Percentiles rank a stretch among this genome's conserved stretches.
Conservation (phyloP, 345 rosid species). For the Limnanthes douglasii region DNA sequence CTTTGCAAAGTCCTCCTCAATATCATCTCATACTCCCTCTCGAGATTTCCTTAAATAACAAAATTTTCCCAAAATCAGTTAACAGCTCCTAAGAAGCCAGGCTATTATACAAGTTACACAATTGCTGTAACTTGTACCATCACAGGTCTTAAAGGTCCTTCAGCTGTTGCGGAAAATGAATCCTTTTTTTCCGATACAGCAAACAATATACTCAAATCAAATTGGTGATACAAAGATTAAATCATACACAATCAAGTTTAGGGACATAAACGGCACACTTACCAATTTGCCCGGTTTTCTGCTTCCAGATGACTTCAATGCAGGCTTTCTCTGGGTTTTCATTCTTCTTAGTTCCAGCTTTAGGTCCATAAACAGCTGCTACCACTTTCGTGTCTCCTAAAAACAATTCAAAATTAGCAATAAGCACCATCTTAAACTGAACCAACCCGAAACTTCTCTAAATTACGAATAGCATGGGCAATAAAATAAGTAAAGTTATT, state of each 20-base stretch:
- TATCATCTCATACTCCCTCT: conserved; percentile 75
- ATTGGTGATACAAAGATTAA: background rate
- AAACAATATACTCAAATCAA: background rate
- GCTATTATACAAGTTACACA: background rate
- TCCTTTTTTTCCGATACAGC: no score
- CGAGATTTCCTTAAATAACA: conserved; percentile 42
- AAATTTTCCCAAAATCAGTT: conserved; percentile 3
- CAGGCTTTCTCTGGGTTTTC: conserved; percentile 90
- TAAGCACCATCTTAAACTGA: background rate
- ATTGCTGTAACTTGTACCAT: background rate
- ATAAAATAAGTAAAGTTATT: background rate
- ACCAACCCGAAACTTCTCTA: background rate
- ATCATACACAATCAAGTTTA: background rate
- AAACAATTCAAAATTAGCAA: conserved; percentile 1
- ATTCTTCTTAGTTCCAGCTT: conserved; percentile 77
- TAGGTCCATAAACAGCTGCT: conserved; percentile 91
- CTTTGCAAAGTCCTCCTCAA: conserved; percentile 75
- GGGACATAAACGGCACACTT: background rate
- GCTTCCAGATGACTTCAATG: conserved; percentile 91
- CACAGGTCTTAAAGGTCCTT: no score
- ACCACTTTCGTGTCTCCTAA: conserved; percentile 79
- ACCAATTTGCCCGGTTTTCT: conserved; percentile 85
- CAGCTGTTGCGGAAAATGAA: no score
- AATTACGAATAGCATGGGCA: no score
- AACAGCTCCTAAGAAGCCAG: background rate